These are phyloP conservation scores for Myriangium duriaei DNA, from an alignment of 2,329 filamentous ascomycete genomes.

Conservation along the genomic window DNA sequence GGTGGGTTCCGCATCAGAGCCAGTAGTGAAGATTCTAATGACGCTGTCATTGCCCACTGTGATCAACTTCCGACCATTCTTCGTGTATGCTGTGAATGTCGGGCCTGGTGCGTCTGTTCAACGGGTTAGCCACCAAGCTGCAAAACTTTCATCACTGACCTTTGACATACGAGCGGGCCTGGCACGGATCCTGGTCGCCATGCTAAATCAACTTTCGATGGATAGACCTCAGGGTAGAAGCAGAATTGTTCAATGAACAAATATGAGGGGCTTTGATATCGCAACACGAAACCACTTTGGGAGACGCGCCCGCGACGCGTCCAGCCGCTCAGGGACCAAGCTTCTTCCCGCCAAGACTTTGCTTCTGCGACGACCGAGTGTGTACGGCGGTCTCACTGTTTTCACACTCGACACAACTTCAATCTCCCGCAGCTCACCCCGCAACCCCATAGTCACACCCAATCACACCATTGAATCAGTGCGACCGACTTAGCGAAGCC, in stretches of 20 bases:
- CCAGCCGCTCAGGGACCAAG: too few species aligned
- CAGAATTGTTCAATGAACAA: too few species aligned
- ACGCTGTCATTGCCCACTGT: slow-evolving; percentile 91
- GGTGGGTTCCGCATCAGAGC: slow-evolving; percentile 79
- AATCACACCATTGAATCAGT: too few species aligned
- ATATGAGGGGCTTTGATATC: too few species aligned
- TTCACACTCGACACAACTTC: too few species aligned
- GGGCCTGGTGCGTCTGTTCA: slow-evolving; percentile 63
- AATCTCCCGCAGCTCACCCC: too few species aligned
- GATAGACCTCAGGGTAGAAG: too few species aligned
- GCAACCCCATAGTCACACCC: too few species aligned
- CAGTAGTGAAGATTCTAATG: slow-evolving; percentile 82
- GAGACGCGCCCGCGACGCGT: slow-evolving; percentile 7
- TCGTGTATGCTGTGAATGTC: slow-evolving; percentile 81
- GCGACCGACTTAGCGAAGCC: too few species aligned
- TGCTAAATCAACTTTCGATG: slow-evolving; percentile 11
- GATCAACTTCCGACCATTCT: slow-evolving; percentile 72
- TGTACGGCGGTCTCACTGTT: neutral
- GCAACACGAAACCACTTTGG: slow-evolving; percentile 2
- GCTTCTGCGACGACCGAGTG: neutral
- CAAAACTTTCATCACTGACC: slow-evolving; percentile 3
- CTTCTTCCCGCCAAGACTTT: slow-evolving; percentile 1
- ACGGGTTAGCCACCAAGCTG: slow-evolving; percentile 3
- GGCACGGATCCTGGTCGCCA: slow-evolving; percentile 41
- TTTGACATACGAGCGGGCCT: slow-evolving; percentile 44